Conservation (phyloP, 192 early-diverging fungal genomes). For the Backusella psychrophila region DNA sequence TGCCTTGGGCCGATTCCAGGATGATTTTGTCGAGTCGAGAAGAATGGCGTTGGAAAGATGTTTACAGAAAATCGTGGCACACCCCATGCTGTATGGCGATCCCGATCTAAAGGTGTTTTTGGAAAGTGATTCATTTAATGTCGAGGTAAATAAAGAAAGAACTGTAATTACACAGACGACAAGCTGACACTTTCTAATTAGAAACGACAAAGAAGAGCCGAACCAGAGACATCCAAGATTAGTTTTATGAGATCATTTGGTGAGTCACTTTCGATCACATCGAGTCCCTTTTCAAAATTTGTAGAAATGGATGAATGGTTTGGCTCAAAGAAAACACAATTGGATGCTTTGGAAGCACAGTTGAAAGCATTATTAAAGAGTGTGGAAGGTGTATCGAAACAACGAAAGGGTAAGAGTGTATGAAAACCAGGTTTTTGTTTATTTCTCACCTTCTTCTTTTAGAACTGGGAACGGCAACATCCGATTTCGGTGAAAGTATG, state of each 20-base stretch:
- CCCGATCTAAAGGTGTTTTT: conserved; percentile 84
- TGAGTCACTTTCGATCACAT: conserved; percentile 61
- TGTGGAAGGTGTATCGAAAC: conserved; percentile 75
- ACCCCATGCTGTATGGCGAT: conserved; percentile 81
- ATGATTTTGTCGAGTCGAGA: conserved; percentile 92
- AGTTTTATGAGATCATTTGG: conserved; percentile 69
- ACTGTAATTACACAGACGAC: too few species aligned
- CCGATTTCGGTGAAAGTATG: conserved; percentile 84
- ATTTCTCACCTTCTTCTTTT: neutral
- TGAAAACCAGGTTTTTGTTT: neutral
- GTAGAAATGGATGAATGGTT: conserved; percentile 80
- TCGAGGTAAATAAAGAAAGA: conserved; percentile 50
- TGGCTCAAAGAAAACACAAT: conserved; percentile 65
- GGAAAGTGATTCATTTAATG: conserved; percentile 81
- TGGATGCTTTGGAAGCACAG: conserved; percentile 77
- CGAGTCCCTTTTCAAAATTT: conserved; percentile 60
- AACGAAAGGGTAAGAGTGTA: conserved; percentile 49
- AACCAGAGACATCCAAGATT: conserved; percentile 32
- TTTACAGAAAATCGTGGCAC: conserved; percentile 73
- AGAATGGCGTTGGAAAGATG: conserved; percentile 82
- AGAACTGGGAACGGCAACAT: conserved; percentile 66
- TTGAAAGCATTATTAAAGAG: conserved; percentile 74
- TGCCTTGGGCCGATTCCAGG: conserved; percentile 86
- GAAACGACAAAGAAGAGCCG: conserved; percentile 50
- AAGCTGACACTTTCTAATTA: conserved; percentile 8